A percentile compares a stretch with the other conserved stretches of the same genome.
phyloP scores from a whole-genome alignment of 148 eudicot species.

The Silene uniflora region DNA sequence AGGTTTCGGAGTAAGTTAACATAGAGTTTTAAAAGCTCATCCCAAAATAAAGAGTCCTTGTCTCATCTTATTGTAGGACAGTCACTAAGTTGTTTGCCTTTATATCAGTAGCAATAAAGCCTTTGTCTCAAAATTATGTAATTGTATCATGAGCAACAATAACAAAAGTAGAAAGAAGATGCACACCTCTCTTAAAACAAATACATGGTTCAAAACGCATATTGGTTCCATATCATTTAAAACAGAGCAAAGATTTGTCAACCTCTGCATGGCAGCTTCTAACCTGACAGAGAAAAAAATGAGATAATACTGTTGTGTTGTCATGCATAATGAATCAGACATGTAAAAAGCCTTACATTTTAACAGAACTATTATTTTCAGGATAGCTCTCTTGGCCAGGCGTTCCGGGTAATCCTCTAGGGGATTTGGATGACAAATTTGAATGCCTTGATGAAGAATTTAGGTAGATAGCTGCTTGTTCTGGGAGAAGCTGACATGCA shows the following conservation, averaged over 20 bases:
- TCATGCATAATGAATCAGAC: not conserved
- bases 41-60: not conserved
- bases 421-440: constrained; percentile 59
- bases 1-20: not conserved
- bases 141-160: not conserved
- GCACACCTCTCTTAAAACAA: constrained; percentile 95
- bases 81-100: not conserved
- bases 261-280: constrained; percentile 99
- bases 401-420: constrained; percentile 66
- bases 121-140: not conserved
- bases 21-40: not conserved
- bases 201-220: constrained; percentile 94
- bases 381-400: constrained; percentile 98
- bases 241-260: constrained; percentile 98
- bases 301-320: constrained; percentile 7
- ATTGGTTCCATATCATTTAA: constrained; percentile 99
- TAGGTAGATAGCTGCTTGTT: constrained; percentile 91
- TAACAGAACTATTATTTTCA: constrained; percentile 74
- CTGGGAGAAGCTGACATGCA: constrained; percentile 81
- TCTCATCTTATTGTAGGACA: not conserved
- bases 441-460: constrained; percentile 70
- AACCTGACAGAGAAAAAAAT: constrained; percentile 53
- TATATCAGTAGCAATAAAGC: not conserved
- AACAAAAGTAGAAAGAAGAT: constrained; percentile 4
- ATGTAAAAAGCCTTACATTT: constrained; percentile 55